Evolutionary conservation across 2,329 filamentous ascomycete genomes (phyloP).

Genomic region (Monilinia laxa): DNA sequence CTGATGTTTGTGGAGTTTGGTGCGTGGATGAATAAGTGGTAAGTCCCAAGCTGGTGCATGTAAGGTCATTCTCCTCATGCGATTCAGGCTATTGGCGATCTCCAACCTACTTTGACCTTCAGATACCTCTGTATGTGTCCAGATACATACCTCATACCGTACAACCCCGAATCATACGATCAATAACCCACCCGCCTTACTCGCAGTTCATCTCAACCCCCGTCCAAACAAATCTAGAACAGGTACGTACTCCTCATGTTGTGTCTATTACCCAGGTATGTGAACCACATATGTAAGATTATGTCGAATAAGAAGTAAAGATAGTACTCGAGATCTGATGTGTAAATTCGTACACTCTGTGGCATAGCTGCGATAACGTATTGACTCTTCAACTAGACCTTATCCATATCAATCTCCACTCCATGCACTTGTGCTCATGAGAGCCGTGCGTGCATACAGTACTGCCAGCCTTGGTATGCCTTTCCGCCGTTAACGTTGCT

Average conservation of each 20-base stretch:
- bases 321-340: not conserved
- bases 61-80: too few relatives aligned
- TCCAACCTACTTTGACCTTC: not conserved
- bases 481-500: not conserved
- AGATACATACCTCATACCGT: not conserved
- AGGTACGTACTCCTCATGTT: slow-evolving; percentile 2
- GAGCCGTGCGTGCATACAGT: slow-evolving; percentile 9
- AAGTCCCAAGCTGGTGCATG: too few relatives aligned
- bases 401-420: not conserved
- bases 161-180: slow-evolving; percentile 16
- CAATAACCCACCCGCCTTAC: not conserved
- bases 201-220: not conserved
- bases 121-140: not conserved
- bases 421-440: not conserved
- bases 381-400: not conserved
- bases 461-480: not conserved
- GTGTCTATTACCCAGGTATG: not conserved
- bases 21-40: too few relatives aligned
- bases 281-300: not conserved
- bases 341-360: not conserved
- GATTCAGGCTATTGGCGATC: too few relatives aligned
- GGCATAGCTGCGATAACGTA: not conserved
- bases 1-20: too few relatives aligned
- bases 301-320: not conserved
- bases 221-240: not conserved